Base-by-base conservation (phyloP, 345 rosid species). In the Populus davidiana region DNA sequence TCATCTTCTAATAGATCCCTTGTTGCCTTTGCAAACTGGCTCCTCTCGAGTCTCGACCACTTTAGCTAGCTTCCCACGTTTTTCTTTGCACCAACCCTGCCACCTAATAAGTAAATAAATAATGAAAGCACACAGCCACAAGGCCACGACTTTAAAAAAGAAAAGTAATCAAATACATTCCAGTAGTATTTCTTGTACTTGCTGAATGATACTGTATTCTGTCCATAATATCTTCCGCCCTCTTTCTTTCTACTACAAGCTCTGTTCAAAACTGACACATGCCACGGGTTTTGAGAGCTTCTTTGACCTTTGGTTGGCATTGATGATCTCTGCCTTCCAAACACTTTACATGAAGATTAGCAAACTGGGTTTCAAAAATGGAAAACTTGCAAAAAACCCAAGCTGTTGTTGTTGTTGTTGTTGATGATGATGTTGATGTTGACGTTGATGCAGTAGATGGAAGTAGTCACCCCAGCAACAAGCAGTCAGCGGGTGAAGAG, bases 331-430 rank as follows among this genome's bases (percentile, higher is more conserved):
- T 71, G 38, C 72, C 65, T 69, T 23, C 14, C 50, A 36, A 50
- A 79, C 47, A 76, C 63, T 52, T 79, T 87, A 83, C 90, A 91
- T 88, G 92, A 91, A 85, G 90, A 84, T 80, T 85, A 78, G 21
- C 70, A 74, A 27, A 78, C 82, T 56, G 82, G 85, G 79, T 86
- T 77, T 69, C 66, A 25, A 77, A 77, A 79, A 92, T 92, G 97
- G 87, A 85, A 61, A 17, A 85, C 56, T 65, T 70, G 80, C 79
- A 70, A 47, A 83, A 84, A 71, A 81, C 86, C 85, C 86, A 71
- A 33, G 36, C 36, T 67, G 73, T 70, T 27, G 27, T 27, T 2
- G 82, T 79, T 69, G 78, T 29, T 75, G 84, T 74, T 27, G 76
- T 11, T 59, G 27, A 27, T 6, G 75, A 27, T 27, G 76, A 14